These are phyloP conservation scores for Solanum rostratum DNA, from an alignment of 257 asterid species.

Conservation along the genomic window DNA sequence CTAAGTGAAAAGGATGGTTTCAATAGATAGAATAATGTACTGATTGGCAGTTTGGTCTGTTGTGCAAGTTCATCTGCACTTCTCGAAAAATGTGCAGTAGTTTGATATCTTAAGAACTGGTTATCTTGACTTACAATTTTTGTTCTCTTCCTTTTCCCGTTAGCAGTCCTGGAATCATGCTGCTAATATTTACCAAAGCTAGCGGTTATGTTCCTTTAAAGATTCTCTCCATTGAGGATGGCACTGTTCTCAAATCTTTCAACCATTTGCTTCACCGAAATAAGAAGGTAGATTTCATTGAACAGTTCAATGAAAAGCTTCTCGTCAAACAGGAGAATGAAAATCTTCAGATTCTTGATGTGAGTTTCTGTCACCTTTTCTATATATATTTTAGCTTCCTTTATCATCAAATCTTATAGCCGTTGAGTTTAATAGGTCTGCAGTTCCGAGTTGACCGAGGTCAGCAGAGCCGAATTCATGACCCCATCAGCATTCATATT, in stretches of 20 bases:
- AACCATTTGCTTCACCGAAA: slow-evolving; percentile 16
- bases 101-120: background rate
- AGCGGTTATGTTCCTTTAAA: slow-evolving; percentile 71
- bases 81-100: background rate
- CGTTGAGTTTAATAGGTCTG: slow-evolving; percentile 54
- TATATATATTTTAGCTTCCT: background rate
- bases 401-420: background rate
- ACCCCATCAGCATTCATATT: slow-evolving; percentile 98
- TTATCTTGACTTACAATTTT: background rate
- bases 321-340: slow-evolving; percentile 42
- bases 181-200: slow-evolving; percentile 60
- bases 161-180: slow-evolving; percentile 89
- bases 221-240: slow-evolving; percentile 92
- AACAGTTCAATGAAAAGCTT: slow-evolving; percentile 74
- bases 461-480: slow-evolving; percentile 88
- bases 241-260: slow-evolving; percentile 50
- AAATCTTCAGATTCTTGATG: slow-evolving; percentile 22
- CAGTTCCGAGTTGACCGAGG: slow-evolving; percentile 79
- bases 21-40: background rate
- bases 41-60: background rate
- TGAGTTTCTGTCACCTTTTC: background rate
- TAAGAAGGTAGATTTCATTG: slow-evolving; percentile 19
- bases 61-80: background rate
- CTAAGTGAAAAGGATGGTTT: background rate
- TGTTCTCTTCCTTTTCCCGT: background rate